These are phyloP conservation scores for Sparassis latifolia DNA, from an alignment of 1,284 basidiomycete species.

Conservation along the genomic window DNA sequence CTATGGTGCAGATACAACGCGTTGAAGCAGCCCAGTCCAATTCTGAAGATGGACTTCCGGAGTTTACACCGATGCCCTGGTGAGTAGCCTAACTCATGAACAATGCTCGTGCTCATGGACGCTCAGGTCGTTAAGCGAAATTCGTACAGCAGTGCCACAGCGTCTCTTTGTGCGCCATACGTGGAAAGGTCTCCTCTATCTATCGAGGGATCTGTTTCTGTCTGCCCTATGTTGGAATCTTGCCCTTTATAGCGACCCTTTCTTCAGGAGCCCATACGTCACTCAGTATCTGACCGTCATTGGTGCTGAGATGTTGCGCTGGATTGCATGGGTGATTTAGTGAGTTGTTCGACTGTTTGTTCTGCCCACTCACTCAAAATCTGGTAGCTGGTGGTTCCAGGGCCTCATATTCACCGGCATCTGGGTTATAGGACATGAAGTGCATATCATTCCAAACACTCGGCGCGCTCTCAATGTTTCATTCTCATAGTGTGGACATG, in stretches of 20 bases:
- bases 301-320: constrained; percentile 33
- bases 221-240: constrained; percentile 38
- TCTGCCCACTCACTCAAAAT: background rate
- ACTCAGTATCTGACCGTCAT: constrained; percentile 26
- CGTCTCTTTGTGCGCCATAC: constrained; percentile 28
- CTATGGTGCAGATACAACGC: no score
- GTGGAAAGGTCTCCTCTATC: constrained; percentile 18
- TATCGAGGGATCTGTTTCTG: constrained; percentile 39
- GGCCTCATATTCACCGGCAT: constrained; percentile 52
- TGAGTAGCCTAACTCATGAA: constrained; percentile 1
- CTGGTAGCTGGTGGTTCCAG: constrained; percentile 53
- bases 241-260: constrained; percentile 43
- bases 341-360: constrained; percentile 5
- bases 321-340: constrained; percentile 35
- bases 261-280: constrained; percentile 25
- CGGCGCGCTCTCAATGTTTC: background rate
- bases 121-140: constrained; percentile 39
- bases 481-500: constrained; percentile 23
- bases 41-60: constrained; percentile 34
- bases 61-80: constrained; percentile 40
- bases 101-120: background rate
- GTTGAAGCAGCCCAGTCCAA: background rate
- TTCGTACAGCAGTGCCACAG: constrained; percentile 46
- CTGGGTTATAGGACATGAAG: constrained; percentile 61
- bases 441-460: constrained; percentile 11